Conservation (phyloP, 140 eudicot species). For the Cichorium intybus region DNA sequence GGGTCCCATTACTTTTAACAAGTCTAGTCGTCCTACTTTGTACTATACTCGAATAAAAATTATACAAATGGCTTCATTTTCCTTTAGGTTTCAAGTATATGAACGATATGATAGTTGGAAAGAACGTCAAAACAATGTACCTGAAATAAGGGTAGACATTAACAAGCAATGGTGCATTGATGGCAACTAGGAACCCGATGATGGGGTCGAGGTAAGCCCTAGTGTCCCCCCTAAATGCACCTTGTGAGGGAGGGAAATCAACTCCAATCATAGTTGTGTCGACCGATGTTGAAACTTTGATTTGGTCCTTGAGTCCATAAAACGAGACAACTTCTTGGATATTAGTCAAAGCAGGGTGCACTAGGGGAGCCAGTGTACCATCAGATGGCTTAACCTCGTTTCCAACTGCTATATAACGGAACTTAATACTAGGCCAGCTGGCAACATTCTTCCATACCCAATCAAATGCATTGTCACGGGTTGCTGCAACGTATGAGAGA, state of each 20-base stretch:
- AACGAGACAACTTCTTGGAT: slow-evolving; percentile 39
- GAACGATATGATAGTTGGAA: not conserved
- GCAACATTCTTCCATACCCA: slow-evolving; percentile 49
- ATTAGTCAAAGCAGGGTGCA: slow-evolving; percentile 52
- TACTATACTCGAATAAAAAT: no score
- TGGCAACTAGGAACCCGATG: slow-evolving; percentile 39
- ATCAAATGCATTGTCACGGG: slow-evolving; percentile 40
- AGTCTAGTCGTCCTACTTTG: not conserved
- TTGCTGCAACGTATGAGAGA: slow-evolving; percentile 40
- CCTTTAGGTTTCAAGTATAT: not conserved
- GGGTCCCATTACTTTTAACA: not conserved
- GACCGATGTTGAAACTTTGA: slow-evolving; percentile 59
- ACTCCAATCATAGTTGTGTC: slow-evolving; percentile 34
- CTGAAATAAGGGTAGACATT: slow-evolving; percentile 66
- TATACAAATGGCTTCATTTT: no score
- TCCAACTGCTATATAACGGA: slow-evolving; percentile 51
- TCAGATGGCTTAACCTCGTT: slow-evolving; percentile 47
- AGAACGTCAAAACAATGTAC: slow-evolving; percentile 2
- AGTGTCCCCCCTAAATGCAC: slow-evolving; percentile 34
- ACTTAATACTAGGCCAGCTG: slow-evolving; percentile 35
- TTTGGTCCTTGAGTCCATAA: slow-evolving; percentile 36
- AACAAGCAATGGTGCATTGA: slow-evolving; percentile 45
- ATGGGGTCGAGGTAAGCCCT: slow-evolving; percentile 41
- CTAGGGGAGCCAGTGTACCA: slow-evolving; percentile 16
- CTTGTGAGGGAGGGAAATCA: slow-evolving; percentile 54